A percentile compares a stretch with the other conserved stretches of the same genome.
These are phyloP conservation scores for Termitomyces sp. DNA, from an alignment of 768 basidiomycete species.

Conservation along the genomic window DNA sequence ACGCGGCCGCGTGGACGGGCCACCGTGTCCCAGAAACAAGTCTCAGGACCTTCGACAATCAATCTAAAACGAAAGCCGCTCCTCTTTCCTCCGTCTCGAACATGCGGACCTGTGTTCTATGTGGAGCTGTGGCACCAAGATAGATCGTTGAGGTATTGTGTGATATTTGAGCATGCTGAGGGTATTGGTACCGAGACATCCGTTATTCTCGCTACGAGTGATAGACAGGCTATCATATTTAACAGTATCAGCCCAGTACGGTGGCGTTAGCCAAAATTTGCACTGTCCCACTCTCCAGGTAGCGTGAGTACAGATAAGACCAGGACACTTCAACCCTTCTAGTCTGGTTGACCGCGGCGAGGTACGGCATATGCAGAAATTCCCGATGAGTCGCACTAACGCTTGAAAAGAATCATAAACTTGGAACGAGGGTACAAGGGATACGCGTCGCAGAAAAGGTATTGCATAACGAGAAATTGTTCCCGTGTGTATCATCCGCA, in stretches of 20 bases:
- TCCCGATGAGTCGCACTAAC: neutral
- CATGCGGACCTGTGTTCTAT: neutral
- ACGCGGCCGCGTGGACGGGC: neutral
- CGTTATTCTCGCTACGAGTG: neutral
- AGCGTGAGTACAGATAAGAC: conserved; percentile 1
- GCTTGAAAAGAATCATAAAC: neutral
- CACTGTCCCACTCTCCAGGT: neutral
- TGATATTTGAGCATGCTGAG: neutral
- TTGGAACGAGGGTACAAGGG: neutral
- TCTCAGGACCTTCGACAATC: neutral
- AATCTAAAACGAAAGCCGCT: neutral
- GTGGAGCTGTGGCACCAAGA: neutral
- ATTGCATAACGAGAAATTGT: neutral
- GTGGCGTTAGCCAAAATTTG: neutral
- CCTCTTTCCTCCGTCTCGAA: neutral
- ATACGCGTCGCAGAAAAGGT: neutral
- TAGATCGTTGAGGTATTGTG: neutral
- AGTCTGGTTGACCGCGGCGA: neutral
- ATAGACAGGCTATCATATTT: neutral
- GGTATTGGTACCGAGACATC: neutral
- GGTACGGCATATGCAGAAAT: neutral
- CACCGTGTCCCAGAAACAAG: neutral
- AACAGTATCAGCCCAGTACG: neutral
- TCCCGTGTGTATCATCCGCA: neutral
- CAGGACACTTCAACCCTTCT: neutral